phyloP scores from a whole-genome alignment of 2,329 filamentous ascomycete species.

The Penicillium sp. region DNA sequence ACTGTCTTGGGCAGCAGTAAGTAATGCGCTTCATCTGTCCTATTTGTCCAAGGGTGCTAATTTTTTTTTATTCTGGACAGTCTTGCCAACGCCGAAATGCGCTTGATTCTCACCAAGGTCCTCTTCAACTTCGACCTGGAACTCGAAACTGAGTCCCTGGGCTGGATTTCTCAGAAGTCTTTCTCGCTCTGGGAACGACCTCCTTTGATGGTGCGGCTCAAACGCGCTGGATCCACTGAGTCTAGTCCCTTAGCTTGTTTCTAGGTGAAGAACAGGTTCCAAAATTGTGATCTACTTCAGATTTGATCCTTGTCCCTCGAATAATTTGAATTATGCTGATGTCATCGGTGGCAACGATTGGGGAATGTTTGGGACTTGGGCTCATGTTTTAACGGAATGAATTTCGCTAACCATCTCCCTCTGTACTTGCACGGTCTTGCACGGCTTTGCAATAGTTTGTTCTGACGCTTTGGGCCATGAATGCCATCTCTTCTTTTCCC shows the following conservation, averaged over 20 bases:
- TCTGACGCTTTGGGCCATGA: not conserved
- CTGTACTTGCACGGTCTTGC: not conserved
- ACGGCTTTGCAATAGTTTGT: not conserved
- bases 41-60: not conserved
- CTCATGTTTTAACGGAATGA: not conserved
- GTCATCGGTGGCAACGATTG: not conserved
- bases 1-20: constrained; percentile 31
- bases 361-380: not conserved
- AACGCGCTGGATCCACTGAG: not conserved
- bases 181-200: constrained; percentile 41
- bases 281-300: not conserved
- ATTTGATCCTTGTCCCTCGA: not conserved
- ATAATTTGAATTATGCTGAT: not conserved
- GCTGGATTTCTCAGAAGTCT: constrained; percentile 29
- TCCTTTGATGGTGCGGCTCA: constrained; percentile 24
- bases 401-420: not conserved
- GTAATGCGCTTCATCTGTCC: not conserved
- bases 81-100: constrained; percentile 38
- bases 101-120: constrained; percentile 39
- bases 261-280: not conserved
- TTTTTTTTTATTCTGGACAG: constrained; percentile 12
- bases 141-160: constrained; percentile 27
- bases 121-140: constrained; percentile 41
- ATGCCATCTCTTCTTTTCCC: not conserved
- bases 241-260: not conserved